Evolutionary conservation across 495 filamentous ascomycete species (phyloP), one percentile per base, ranked within the genome.

Genomic region (Aspergillus leporis): DNA sequence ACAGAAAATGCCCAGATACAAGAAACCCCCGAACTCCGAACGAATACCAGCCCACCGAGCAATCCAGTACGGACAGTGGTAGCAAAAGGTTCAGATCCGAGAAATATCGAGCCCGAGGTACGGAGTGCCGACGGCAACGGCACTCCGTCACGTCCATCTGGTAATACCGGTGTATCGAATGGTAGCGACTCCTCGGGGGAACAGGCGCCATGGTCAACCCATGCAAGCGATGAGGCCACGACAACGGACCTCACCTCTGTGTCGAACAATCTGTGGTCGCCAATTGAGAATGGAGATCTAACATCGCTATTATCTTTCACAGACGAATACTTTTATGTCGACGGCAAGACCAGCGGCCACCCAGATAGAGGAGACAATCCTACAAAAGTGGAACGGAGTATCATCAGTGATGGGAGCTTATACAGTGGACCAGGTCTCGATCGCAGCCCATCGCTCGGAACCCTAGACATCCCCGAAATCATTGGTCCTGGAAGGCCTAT

Each of bases 241-340:
- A 61, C 60, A 12, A 52, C 56, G 10, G 65, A 65, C 22, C 36
- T 53, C 23, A 66, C 61, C 8, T 70, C 70, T 21, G 32, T 41
- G 4, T 64, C 64, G 7, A 56, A 60, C 18, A 49, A 52, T 19
- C 52, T 57, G 38, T 71, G 66, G 66, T 68, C 67, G 0, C 65
- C 70, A 0, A 55, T 65, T 13, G 72, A 64, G 10, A 60, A 66
- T 34, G 65, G 65, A 7, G 69, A 77, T 18, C 40, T 64, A 10
- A 36, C 61, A 1, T 74, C 70, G 38, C 45, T 68, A 10, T 54
- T 51, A 18, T 62, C 68, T 4, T 43, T 59, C 10, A 50, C 64
- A 41, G 64, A 76, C 25, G 74, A 73, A 48, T 76, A 69, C 50
- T 75, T 67, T 51, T 55, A 65, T 34, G 66, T 66, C 5, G 74